phyloP scores from a whole-genome alignment of 2,329 filamentous ascomycete genomes.

The Pseudocercospora crystallina region DNA sequence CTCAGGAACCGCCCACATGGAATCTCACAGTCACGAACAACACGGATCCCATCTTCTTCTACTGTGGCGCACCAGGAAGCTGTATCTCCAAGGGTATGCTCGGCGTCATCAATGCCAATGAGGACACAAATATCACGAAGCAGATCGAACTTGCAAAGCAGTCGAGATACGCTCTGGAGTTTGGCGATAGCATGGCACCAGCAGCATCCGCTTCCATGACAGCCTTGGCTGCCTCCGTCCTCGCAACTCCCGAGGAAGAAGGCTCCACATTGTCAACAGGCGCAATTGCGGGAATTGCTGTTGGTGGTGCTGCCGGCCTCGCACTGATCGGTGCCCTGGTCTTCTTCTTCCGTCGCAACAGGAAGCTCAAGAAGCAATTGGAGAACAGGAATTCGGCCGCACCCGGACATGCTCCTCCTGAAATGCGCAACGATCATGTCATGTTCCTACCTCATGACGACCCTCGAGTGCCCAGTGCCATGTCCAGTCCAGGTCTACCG shows the following conservation, averaged over 20 bases:
- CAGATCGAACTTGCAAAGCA: slow-evolving; percentile 33
- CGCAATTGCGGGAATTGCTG: slow-evolving; percentile 56
- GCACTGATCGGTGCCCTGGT: slow-evolving; percentile 9
- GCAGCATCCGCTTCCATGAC: slow-evolving; percentile 34
- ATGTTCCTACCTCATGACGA: background rate
- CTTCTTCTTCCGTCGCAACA: slow-evolving; percentile 6
- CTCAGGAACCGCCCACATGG: slow-evolving; percentile 25
- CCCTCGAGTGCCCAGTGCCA: background rate
- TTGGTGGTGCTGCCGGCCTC: slow-evolving; percentile 59
- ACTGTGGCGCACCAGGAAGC: slow-evolving; percentile 66
- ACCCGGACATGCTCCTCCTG: background rate
- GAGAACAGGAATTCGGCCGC: background rate
- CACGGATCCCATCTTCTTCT: slow-evolving; percentile 66
- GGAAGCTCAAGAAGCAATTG: slow-evolving; percentile 4
- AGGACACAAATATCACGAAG: slow-evolving; percentile 25
- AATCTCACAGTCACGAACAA: slow-evolving; percentile 53
- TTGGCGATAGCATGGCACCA: slow-evolving; percentile 41
- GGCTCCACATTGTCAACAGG: slow-evolving; percentile 36
- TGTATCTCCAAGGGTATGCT: slow-evolving; percentile 70
- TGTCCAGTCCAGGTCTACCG: slow-evolving; percentile 2
- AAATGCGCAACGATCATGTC: background rate
- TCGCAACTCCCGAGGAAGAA: slow-evolving; percentile 9
- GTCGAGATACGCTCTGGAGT: slow-evolving; percentile 35
- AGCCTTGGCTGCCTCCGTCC: slow-evolving; percentile 21
- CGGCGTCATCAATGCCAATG: slow-evolving; percentile 67